A percentile compares a stretch with the other conserved stretches of the same genome.
Evolutionary conservation across 2,329 filamentous ascomycete species (phyloP).

Genomic region (Plectosphaerella plurivora): DNA sequence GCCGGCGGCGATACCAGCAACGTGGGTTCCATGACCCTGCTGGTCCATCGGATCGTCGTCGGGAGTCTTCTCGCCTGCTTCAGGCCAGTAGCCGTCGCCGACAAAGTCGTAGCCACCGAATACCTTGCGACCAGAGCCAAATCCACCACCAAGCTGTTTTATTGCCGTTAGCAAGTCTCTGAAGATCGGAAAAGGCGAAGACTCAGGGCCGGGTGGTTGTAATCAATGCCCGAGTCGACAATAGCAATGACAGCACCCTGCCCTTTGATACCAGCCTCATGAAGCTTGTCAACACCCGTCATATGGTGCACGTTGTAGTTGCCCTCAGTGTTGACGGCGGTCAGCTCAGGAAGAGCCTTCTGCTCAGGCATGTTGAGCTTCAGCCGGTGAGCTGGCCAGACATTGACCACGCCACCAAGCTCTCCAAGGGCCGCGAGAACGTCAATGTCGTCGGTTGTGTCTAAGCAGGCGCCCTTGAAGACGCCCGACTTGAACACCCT

Average conservation of each 20-base stretch:
- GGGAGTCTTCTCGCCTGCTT: conserved; percentile 18
- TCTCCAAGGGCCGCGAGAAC: conserved; percentile 17
- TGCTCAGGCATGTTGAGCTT: not conserved
- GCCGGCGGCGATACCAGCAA: conserved; percentile 18
- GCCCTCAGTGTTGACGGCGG: not conserved
- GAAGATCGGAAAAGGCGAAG: not conserved
- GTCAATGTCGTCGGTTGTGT: conserved; percentile 25
- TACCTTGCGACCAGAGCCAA: conserved; percentile 39
- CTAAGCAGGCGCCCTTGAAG: conserved; percentile 25
- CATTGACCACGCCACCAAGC: conserved; percentile 24
- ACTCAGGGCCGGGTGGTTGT: conserved; percentile 15
- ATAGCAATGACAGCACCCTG: conserved; percentile 14
- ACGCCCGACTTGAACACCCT: conserved; percentile 14
- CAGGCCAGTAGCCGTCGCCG: conserved; percentile 26
- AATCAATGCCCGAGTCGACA: conserved; percentile 12
- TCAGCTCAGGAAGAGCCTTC: not conserved
- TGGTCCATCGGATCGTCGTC: conserved; percentile 28
- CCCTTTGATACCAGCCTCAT: conserved; percentile 10
- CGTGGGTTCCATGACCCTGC: conserved; percentile 30
- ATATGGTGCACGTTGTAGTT: conserved; percentile 9
- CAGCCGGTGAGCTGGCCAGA: conserved; percentile 17
- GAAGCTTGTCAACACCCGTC: conserved; percentile 13
- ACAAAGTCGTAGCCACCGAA: conserved; percentile 37
- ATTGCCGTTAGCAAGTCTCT: not conserved
- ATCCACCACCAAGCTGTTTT: conserved; percentile 36